Conservation (phyloP, 495 filamentous ascomycete species). For the Penicillium verhagenii region DNA sequence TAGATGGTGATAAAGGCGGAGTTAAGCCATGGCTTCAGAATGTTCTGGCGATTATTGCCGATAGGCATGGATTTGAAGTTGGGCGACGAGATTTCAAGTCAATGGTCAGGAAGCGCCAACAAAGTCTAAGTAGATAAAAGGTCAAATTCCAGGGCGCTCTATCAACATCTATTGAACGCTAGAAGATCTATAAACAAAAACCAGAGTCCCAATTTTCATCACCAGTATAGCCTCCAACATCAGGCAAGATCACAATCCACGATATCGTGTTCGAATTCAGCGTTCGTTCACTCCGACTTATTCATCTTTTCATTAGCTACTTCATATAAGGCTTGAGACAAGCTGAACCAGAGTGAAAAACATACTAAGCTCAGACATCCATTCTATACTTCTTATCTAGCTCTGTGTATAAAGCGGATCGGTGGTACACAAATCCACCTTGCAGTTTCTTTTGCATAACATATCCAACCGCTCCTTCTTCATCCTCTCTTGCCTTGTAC, state of each 20-base stretch:
- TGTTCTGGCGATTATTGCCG: constrained; percentile 14
- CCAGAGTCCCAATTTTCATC: constrained; percentile 17
- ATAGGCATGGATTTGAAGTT: constrained; percentile 20
- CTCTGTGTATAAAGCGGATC: constrained; percentile 15
- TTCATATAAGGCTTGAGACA: too few species aligned
- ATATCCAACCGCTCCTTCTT: constrained; percentile 27
- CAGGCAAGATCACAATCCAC: constrained; percentile 15
- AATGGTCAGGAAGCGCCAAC: background rate
- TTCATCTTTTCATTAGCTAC: constrained; percentile 6
- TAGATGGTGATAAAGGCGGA: constrained; percentile 2
- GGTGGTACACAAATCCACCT: constrained; percentile 23
- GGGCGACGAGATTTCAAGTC: constrained; percentile 12
- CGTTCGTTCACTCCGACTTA: background rate
- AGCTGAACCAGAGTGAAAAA: too few species aligned
- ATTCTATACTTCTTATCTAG: background rate
- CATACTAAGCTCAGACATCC: background rate
- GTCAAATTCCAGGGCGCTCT: background rate
- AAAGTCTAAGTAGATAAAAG: background rate
- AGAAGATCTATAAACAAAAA: background rate
- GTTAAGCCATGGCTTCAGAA: constrained; percentile 13
- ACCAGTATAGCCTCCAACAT: background rate
- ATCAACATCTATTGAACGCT: background rate
- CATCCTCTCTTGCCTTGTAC: constrained; percentile 21
- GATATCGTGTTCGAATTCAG: constrained; percentile 16
- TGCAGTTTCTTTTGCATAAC: constrained; percentile 21